phyloP scores from a whole-genome alignment of 768 basidiomycete species.

The Saitozyma sp. region DNA sequence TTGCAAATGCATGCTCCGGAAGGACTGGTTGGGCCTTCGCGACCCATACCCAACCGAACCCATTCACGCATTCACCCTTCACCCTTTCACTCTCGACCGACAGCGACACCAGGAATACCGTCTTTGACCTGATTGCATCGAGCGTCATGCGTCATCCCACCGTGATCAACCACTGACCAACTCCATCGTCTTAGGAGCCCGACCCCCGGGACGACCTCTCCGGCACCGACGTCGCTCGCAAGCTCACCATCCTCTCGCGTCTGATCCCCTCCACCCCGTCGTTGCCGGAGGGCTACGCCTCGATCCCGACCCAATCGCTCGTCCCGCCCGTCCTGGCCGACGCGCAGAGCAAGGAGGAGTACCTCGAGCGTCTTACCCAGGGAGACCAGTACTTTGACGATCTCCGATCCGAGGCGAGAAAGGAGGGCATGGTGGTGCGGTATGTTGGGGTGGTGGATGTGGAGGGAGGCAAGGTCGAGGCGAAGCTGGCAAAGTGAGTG shows the following conservation, averaged over 20 bases:
- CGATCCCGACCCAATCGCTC: conserved; percentile 79
- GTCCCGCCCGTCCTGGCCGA: conserved; percentile 74
- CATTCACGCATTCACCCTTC: too few species aligned
- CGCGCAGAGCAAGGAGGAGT: conserved; percentile 74
- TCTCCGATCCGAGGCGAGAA: conserved; percentile 73
- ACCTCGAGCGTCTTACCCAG: conserved; percentile 73
- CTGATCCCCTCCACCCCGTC: conserved; percentile 56
- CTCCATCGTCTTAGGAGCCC: conserved; percentile 69
- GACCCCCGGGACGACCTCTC: conserved; percentile 96
- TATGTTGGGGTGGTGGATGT: conserved; percentile 95
- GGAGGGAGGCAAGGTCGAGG: conserved; percentile 68
- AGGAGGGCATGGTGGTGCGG: conserved; percentile 79
- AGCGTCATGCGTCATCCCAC: neutral
- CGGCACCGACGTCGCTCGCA: conserved; percentile 94
- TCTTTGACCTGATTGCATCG: too few species aligned
- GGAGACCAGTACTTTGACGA: conserved; percentile 77
- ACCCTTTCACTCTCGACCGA: too few species aligned
- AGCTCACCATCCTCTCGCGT: conserved; percentile 91
- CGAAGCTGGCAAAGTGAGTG: conserved; percentile 82
- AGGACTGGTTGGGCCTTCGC: too few species aligned
- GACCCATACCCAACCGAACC: too few species aligned
- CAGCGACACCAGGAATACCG: too few species aligned
- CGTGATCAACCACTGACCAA: neutral
- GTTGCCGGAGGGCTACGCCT: conserved; percentile 74
- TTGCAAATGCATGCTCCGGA: too few species aligned